These are phyloP conservation scores for Tylopilus sp. DNA, from an alignment of 768 basidiomycete genomes.

Conservation along the genomic window DNA sequence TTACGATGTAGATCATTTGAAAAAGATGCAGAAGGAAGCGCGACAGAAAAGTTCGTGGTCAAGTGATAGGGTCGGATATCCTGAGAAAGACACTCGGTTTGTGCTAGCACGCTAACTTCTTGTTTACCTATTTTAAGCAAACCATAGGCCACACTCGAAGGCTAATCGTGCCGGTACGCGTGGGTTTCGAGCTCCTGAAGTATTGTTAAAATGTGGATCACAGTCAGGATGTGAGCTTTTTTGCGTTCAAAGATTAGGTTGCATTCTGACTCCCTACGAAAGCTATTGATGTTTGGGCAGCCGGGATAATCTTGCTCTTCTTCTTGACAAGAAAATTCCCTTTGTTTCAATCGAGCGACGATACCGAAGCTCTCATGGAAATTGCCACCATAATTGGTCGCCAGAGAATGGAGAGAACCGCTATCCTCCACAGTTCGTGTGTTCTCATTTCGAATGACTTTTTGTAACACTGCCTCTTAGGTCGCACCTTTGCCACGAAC, in stretches of 20 bases:
- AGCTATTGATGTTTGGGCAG: constrained; percentile 98
- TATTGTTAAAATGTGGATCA: constrained; percentile 88
- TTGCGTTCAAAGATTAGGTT: not conserved
- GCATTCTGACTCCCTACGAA: constrained; percentile 10
- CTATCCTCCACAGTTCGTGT: constrained; percentile 81
- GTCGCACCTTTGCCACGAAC: constrained; percentile 88
- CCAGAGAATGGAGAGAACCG: constrained; percentile 77
- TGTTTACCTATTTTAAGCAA: not conserved
- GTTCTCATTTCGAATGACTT: not conserved
- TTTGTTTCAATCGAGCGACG: constrained; percentile 89
- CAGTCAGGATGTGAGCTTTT: constrained; percentile 80
- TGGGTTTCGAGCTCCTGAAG: constrained; percentile 96
- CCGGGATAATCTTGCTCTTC: constrained; percentile 87
- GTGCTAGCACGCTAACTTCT: constrained; percentile 3
- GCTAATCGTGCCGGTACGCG: constrained; percentile 96
- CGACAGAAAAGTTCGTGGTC: constrained; percentile 48
- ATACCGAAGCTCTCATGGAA: constrained; percentile 94
- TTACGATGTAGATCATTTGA: constrained; percentile 48
- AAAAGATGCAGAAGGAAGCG: constrained; percentile 58
- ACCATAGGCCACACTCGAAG: constrained; percentile 69
- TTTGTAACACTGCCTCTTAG: constrained; percentile 38
- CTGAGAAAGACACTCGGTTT: constrained; percentile 70
- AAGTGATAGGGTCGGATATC: constrained; percentile 75
- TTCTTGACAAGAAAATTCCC: constrained; percentile 93
- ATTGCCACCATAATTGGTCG: constrained; percentile 84